Evolutionary conservation across 345 rosid species (phyloP).

Genomic region (Iberis pinnata): DNA sequence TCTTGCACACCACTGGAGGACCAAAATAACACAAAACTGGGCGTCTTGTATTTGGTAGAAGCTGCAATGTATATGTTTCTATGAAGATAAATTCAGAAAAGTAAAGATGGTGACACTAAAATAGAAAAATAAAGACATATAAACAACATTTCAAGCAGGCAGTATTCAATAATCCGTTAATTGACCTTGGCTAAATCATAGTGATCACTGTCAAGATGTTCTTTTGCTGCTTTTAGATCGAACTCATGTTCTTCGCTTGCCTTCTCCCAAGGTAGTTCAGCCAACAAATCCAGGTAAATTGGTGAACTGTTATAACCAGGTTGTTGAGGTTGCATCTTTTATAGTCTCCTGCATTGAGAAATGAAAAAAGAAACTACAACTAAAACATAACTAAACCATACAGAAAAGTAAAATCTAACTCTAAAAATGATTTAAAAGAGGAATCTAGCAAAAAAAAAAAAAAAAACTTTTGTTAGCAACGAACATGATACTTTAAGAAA

Average conservation of each 20-base stretch:
- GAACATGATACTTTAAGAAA: conserved; percentile 5
- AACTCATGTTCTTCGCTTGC: conserved; percentile 76
- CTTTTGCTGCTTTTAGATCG: conserved; percentile 84
- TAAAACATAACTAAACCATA: too few relatives aligned
- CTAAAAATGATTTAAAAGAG: background rate
- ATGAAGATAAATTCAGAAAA: conserved; percentile 17
- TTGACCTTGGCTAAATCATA: conserved; percentile 82
- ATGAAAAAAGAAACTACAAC: conserved; percentile 2
- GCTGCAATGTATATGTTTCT: conserved; percentile 41
- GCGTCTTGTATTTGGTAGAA: conserved; percentile 96
- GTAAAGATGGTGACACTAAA: conserved; percentile 3
- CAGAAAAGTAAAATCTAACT: background rate
- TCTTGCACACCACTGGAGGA: conserved; percentile 98
- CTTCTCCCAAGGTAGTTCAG: conserved; percentile 94
- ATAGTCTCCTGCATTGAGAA: conserved; percentile 64
- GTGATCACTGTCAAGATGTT: conserved; percentile 88
- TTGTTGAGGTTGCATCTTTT: conserved; percentile 99
- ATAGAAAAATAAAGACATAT: conserved; percentile 10
- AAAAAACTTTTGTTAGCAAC: background rate
- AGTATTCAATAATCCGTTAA: conserved; percentile 93
- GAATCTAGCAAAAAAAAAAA: background rate
- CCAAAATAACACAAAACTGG: conserved; percentile 98
- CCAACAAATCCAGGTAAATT: conserved; percentile 89
- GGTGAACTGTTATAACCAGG: conserved; percentile 98
- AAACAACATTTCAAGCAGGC: conserved; percentile 90